phyloP scores from a whole-genome alignment of 164 flowering plant genomes.

The Vitis amurensis region DNA sequence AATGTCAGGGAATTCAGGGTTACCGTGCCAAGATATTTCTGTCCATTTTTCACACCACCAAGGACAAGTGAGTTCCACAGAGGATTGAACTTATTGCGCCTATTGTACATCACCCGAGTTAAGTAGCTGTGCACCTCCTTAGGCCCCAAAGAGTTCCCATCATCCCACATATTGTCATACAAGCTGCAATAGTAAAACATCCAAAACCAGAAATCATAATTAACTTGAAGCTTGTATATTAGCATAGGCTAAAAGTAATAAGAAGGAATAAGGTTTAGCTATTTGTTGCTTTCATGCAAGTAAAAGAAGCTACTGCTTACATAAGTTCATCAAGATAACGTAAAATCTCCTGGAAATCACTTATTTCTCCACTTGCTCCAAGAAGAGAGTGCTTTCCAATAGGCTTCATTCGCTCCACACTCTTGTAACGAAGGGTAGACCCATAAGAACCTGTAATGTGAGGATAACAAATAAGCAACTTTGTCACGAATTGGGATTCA shows the following conservation, averaged over 20 bases:
- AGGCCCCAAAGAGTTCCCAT: conserved; percentile 93
- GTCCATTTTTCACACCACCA: conserved; percentile 93
- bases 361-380: conserved; percentile 98
- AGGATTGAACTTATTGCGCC: conserved; percentile 80
- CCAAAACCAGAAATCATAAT: not conserved
- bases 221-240: not conserved
- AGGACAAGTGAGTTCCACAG: conserved; percentile 95
- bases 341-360: conserved; percentile 93
- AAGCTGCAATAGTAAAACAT: conserved; percentile 46
- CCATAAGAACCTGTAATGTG: conserved; percentile 81
- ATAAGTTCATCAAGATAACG: conserved; percentile 88
- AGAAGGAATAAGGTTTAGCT: not conserved
- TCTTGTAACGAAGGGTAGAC: conserved; percentile 87
- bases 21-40: conserved; percentile 96
- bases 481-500: not conserved
- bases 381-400: conserved; percentile 91
- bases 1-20: not conserved
- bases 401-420: conserved; percentile 82
- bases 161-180: conserved; percentile 98
- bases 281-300: not conserved
- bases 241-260: not conserved
- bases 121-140: conserved; percentile 90
- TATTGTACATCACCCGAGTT: conserved; percentile 70
- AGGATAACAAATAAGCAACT: not conserved
- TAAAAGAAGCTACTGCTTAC: conserved; percentile 41